Base-by-base conservation (phyloP, 345 rosid species). In the Salix udensis region DNA sequence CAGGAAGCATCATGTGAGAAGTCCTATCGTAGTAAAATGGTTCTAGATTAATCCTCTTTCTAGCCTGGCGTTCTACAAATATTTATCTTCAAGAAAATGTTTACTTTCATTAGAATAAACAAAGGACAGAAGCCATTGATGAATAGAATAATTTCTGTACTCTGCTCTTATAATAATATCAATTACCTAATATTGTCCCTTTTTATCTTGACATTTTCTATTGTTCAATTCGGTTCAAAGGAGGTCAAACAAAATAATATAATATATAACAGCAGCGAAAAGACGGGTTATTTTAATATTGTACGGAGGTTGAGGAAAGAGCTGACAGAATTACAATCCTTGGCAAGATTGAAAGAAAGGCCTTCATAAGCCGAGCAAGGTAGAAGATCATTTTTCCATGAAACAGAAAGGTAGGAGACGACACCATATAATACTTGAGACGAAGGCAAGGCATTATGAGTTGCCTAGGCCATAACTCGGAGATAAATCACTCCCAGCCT, bases 11-110 rank as follows among this genome's bases (percentile, higher is more conserved):
- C 24, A 28, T 61, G 84, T 81, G 13, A 81, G 77, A 37, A 81
- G 84, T 77, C 68, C 74, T 50, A 70, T 81, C 69, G 81, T 52
- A 24, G 80, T 81, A 16, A 73, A 76, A 37, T 81, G 78, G 80
- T 26, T 11, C 37, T 70, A 53, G 36, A 64, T 71, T 39, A 19
- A 31, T 5, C 52, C 12, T 26, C 18, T 26, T 55, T 1, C 44
- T 44, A 71, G 65, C 74, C 74, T 52, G 24, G 37, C 15, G 52
- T 72, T 7, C 13, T 15, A 30, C 67, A 6, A 39, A 53, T 71
- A 53, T 40, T 40, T 65, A 15, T 39, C 73, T 50, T 28, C 14
- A 23, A 40, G 71, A 68, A 70, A 70, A 48, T 37, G 23, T 23
- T 44, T 44, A 30, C 36, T 64, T 42, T 4, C 23, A 39, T 73